Conservation (phyloP, 2,329 filamentous ascomycete genomes). For the Colletotrichum neosansevieriae region DNA sequence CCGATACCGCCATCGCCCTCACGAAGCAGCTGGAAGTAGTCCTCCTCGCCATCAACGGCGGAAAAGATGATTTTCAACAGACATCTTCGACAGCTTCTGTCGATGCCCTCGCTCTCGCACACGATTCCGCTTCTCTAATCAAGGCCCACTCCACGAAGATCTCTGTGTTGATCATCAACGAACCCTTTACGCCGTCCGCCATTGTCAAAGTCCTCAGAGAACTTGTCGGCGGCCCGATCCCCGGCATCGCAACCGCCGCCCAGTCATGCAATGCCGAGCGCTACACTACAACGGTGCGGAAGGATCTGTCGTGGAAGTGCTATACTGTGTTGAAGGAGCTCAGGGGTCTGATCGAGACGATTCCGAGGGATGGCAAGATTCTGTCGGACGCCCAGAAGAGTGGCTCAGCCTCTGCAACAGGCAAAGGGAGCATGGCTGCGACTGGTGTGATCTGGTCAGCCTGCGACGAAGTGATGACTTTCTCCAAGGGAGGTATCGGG, state of each 20-base stretch:
- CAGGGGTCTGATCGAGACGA: slow-evolving; percentile 67
- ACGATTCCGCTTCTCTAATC: slow-evolving; percentile 78
- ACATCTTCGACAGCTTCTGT: slow-evolving; percentile 47
- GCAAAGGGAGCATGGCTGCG: slow-evolving; percentile 68
- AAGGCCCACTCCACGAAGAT: slow-evolving; percentile 89
- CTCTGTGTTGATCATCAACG: slow-evolving; percentile 86
- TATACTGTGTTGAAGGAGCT: slow-evolving; percentile 74
- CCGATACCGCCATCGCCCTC: slow-evolving; percentile 53
- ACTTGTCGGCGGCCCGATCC: slow-evolving; percentile 78
- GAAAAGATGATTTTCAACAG: slow-evolving; percentile 39
- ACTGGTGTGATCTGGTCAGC: slow-evolving; percentile 87
- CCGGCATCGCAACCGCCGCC: slow-evolving; percentile 78
- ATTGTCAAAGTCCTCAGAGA: slow-evolving; percentile 77
- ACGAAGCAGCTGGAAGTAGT: slow-evolving; percentile 58
- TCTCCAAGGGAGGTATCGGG: slow-evolving; percentile 76
- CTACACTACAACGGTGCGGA: slow-evolving; percentile 73
- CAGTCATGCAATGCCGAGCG: slow-evolving; percentile 71
- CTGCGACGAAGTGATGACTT: slow-evolving; percentile 77
- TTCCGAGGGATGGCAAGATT: slow-evolving; percentile 70
- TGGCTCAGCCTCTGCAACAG: slow-evolving; percentile 49
- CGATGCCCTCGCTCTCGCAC: slow-evolving; percentile 75
- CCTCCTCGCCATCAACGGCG: slow-evolving; percentile 54
- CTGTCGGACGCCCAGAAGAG: slow-evolving; percentile 61
- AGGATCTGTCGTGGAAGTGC: slow-evolving; percentile 72
- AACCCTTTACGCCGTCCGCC: slow-evolving; percentile 86